These are phyloP conservation scores for Penicillium bialowiezense DNA, from an alignment of 495 filamentous ascomycete species.

Conservation along the genomic window DNA sequence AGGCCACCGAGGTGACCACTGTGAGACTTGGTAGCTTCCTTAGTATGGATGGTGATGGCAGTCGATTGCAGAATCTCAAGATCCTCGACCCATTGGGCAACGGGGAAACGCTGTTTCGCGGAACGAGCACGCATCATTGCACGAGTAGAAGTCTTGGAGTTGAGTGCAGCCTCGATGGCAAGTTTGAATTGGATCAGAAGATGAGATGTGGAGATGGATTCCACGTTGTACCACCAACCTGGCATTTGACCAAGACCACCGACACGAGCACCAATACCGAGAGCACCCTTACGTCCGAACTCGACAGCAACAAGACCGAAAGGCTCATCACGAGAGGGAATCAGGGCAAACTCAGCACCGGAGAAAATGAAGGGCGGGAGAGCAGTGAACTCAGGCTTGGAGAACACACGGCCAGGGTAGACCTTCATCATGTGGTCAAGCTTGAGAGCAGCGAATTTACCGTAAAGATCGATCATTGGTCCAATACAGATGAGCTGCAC, in stretches of 20 bases:
- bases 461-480: constrained; percentile 75
- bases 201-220: constrained; percentile 68
- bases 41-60: constrained; percentile 46
- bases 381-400: constrained; percentile 73
- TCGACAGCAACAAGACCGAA: constrained; percentile 79
- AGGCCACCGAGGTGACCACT: constrained; percentile 16
- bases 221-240: constrained; percentile 68
- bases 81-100: constrained; percentile 64
- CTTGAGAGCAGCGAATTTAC: constrained; percentile 76
- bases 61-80: constrained; percentile 59
- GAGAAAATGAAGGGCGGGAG: constrained; percentile 76
- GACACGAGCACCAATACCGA: constrained; percentile 66
- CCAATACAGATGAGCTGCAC: constrained; percentile 70
- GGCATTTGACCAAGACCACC: constrained; percentile 75
- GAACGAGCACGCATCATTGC: constrained; percentile 71
- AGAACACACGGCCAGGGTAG: constrained; percentile 72
- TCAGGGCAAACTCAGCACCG: constrained; percentile 75
- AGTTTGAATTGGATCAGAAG: constrained; percentile 68
- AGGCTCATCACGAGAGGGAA: constrained; percentile 75
- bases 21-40: constrained; percentile 34
- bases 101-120: constrained; percentile 73
- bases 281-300: constrained; percentile 73
- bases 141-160: constrained; percentile 55
- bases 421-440: constrained; percentile 67
- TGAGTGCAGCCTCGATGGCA: constrained; percentile 66